Base-by-base conservation (phyloP, 1,284 basidiomycete species). In the Malassezia arunalokei region DNA sequence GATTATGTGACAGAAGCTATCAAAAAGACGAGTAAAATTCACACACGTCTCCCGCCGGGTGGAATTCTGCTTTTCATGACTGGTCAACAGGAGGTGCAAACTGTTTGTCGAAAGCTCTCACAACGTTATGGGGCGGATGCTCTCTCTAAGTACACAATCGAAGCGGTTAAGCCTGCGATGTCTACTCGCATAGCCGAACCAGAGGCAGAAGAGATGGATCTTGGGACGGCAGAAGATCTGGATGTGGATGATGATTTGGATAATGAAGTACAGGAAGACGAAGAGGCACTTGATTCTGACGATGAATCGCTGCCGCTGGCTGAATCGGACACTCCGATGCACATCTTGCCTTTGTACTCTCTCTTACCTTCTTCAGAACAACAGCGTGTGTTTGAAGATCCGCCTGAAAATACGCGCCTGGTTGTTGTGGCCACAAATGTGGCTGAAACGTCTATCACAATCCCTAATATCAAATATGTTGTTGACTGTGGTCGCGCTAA, bases 1-100 rank as follows among this genome's bases (percentile, higher is more conserved):
- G 88, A 98, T 74, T 98, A 98, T 68, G 82, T 96, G 40, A 80
- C 79, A 4, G 90, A 95, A 73, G 86, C 90, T 1, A 82, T 89
- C 63, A 87, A 84, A 69, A 98, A 99, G 75, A 79, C 87, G 1
- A 78, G 79, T 60, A 94, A 85, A 72, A 84, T 86, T 51, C 84
- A 86, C 64, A 76, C 82, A 6, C 77, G 83, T 5, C 74, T 86
- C 5, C 84, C 84, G 1, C 77, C 80, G 0, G 84, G 84, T 3
- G 83, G 83, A 0, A 79, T 86, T 14, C 75, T 86, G 39, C 80
- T 86, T 32, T 86, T 86, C 73, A 75, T 85, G 58, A 85, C 84
- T 0, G 83, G 84, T n/a, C 83, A 85, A 73, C 80, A 81, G 58
- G 84, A 86, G 76, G 85, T 86, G 57, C 75, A 77, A 15, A 79